Evolutionary conservation across 176 grass and related monocot genomes (phyloP).

Genomic region (Hsuehochloa calcarea): DNA sequence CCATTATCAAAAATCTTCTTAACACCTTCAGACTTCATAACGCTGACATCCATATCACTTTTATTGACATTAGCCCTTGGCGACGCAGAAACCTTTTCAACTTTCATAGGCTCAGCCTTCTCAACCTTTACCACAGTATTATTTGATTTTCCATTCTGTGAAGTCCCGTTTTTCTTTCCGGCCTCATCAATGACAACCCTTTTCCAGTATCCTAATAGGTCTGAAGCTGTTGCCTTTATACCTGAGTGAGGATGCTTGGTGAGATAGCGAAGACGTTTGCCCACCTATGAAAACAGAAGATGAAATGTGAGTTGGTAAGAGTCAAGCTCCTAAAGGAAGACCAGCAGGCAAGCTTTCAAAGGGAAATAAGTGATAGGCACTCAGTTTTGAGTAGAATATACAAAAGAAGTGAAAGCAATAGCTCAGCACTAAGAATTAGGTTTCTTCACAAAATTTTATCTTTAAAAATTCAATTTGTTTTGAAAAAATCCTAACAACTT

Average conservation of each 20-base stretch:
- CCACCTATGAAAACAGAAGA: slow-evolving; percentile 38
- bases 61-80: not conserved
- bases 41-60: not conserved
- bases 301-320: not conserved
- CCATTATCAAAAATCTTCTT: slow-evolving; percentile 15
- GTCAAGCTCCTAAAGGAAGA: not conserved
- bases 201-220: slow-evolving; percentile 51
- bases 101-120: slow-evolving; percentile 24
- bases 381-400: not conserved
- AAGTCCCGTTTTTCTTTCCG: slow-evolving; percentile 28
- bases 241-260: slow-evolving; percentile 45
- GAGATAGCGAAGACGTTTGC: slow-evolving; percentile 40
- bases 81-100: slow-evolving; percentile 14
- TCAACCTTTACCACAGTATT: slow-evolving; percentile 17
- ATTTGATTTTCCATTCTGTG: slow-evolving; percentile 19
- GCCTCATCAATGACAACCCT: slow-evolving; percentile 44
- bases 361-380: not conserved
- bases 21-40: not conserved
- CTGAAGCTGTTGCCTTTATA: slow-evolving; percentile 43
- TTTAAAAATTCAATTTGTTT: not conserved
- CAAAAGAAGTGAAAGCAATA: not conserved
- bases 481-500: not conserved
- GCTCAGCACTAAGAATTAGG: not conserved
- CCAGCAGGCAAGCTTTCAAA: not conserved
- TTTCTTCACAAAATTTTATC: not conserved